phyloP scores from a whole-genome alignment of 129 eudicot genomes.

The Scalesia atractyloides region DNA sequence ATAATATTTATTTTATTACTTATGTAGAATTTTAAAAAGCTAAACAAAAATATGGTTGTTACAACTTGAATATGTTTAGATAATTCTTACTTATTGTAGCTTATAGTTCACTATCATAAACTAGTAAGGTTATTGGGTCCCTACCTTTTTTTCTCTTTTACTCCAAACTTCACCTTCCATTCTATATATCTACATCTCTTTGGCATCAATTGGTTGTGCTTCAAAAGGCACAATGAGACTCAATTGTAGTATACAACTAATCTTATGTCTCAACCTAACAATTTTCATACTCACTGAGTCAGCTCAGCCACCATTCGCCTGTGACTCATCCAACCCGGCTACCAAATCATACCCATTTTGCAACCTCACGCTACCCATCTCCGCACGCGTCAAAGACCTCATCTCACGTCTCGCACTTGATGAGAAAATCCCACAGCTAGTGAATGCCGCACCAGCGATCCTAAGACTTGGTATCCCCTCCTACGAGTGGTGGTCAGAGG shows the following conservation, averaged over 20 bases:
- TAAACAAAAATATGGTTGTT: too few relatives aligned
- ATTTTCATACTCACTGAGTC: slow-evolving; percentile 38
- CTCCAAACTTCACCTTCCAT: neutral
- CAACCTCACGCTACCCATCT: slow-evolving; percentile 37
- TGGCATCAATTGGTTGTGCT: slow-evolving; percentile 1
- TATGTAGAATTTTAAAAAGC: too few relatives aligned
- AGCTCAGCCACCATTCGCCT: slow-evolving; percentile 60
- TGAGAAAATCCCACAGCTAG: slow-evolving; percentile 63
- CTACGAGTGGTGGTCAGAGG: slow-evolving; percentile 87
- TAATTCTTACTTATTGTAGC: neutral
- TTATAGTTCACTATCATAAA: neutral
- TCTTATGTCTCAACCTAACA: slow-evolving; percentile 26
- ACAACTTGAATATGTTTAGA: too few relatives aligned
- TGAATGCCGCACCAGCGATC: slow-evolving; percentile 58
- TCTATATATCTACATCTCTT: slow-evolving; percentile 19
- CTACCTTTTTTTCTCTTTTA: neutral
- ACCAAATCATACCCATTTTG: slow-evolving; percentile 63
- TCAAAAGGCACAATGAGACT: slow-evolving; percentile 26
- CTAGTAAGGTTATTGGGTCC: neutral
- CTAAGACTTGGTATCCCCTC: slow-evolving; percentile 70
- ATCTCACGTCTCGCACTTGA: slow-evolving; percentile 57
- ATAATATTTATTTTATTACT: too few relatives aligned
- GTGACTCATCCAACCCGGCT: slow-evolving; percentile 47
- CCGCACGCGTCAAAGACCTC: slow-evolving; percentile 49
- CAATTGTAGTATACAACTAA: neutral